Percentiles rank a stretch among this genome's conserved stretches.
Conservation (phyloP, 257 asterid species). For the Striga asiatica region DNA sequence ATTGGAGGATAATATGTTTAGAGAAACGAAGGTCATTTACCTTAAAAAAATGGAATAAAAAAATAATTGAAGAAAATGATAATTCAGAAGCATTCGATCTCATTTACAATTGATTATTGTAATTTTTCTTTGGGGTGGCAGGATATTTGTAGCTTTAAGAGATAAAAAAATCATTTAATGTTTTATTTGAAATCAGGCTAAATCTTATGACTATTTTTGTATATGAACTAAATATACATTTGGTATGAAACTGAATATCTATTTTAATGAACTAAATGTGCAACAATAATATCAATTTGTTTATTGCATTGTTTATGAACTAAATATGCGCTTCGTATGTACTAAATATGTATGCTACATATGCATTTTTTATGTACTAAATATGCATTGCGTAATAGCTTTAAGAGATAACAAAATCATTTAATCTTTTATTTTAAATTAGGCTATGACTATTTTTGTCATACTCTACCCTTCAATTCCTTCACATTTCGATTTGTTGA, state of each 20-base stretch:
- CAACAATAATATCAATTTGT: too few relatives aligned
- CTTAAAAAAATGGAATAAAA: neutral
- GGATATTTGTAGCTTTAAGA: neutral
- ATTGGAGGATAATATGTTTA: neutral
- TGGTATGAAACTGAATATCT: neutral
- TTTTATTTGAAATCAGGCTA: neutral
- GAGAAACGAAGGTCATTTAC: neutral
- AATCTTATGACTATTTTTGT: neutral
- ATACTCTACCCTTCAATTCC: too few relatives aligned
- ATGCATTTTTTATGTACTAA: too few relatives aligned
- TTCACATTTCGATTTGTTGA: neutral
- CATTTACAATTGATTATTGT: neutral
- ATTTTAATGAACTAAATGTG: too few relatives aligned
- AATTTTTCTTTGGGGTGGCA: neutral
- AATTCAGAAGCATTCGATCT: too few relatives aligned
- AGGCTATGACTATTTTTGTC: neutral
- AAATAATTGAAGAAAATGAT: neutral
- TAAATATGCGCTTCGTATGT: too few relatives aligned
- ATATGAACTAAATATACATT: too few relatives aligned
- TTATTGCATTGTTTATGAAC: too few relatives aligned
- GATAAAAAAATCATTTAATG: neutral
- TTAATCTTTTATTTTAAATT: too few relatives aligned
- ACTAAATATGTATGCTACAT: too few relatives aligned
- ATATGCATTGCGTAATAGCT: too few relatives aligned
- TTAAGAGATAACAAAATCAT: neutral